A percentile compares a stretch with the other conserved stretches of the same genome.
These are phyloP conservation scores for Cercophora samala DNA, from an alignment of 495 filamentous ascomycete species.

Conservation along the genomic window DNA sequence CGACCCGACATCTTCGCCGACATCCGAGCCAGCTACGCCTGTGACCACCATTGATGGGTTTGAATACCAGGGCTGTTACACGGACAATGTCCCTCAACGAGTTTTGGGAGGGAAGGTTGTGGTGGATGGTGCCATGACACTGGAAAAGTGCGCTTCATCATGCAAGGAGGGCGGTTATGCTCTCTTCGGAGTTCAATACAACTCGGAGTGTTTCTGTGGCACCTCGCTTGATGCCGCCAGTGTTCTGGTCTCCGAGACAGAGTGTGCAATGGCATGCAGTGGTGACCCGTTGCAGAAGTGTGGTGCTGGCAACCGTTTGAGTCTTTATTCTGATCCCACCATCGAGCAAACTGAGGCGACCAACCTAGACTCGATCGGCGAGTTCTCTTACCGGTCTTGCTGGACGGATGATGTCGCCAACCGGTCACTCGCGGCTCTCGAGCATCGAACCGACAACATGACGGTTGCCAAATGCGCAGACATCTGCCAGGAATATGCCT, in stretches of 20 bases:
- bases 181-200: constrained; percentile 63
- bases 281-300: constrained; percentile 53
- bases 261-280: constrained; percentile 54
- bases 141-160: constrained; percentile 54
- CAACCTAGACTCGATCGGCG: constrained; percentile 5
- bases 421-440: not conserved
- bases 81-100: constrained; percentile 53
- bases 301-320: constrained; percentile 52
- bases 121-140: constrained; percentile 51
- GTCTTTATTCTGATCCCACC: constrained; percentile 39
- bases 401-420: constrained; percentile 6
- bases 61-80: constrained; percentile 60
- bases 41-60: constrained; percentile 45
- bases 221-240: constrained; percentile 42
- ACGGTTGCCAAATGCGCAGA: constrained; percentile 9
- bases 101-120: constrained; percentile 57
- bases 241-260: constrained; percentile 45
- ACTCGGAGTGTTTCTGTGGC: constrained; percentile 65
- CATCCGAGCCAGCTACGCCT: constrained; percentile 23
- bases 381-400: constrained; percentile 9
- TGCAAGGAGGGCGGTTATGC: constrained; percentile 51
- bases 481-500: constrained; percentile 7
- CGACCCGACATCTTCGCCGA: constrained; percentile 34
- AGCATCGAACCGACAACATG: not conserved
- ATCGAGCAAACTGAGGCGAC: not conserved